Evolutionary conservation across 768 basidiomycete genomes (phyloP).

Genomic region (Tulasnella sp.): DNA sequence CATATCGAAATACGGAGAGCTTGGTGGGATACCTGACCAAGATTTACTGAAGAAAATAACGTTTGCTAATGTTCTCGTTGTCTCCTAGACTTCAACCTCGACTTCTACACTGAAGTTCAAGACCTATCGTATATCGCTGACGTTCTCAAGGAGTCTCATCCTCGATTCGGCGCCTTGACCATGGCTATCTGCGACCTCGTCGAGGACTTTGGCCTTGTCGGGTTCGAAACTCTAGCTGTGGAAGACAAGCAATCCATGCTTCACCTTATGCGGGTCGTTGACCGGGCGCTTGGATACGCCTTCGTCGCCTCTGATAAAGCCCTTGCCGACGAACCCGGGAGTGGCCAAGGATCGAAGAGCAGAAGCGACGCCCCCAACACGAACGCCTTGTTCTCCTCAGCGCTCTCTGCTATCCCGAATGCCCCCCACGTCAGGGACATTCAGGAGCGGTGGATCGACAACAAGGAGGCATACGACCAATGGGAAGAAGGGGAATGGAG

Average conservation of each 20-base stretch:
- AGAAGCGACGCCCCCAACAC: conserved; percentile 52
- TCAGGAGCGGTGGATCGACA: conserved; percentile 93
- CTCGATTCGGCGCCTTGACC: conserved; percentile 74
- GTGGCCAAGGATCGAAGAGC: conserved; percentile 37
- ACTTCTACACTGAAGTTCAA: conserved; percentile 97
- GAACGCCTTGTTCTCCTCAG: conserved; percentile 60
- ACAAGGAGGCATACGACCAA: conserved; percentile 74
- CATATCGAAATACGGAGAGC: conserved; percentile 82
- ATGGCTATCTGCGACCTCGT: conserved; percentile 88
- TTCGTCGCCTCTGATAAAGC: conserved; percentile 55
- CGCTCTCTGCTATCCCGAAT: conserved; percentile 41
- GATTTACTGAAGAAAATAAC: background rate
- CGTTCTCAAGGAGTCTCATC: conserved; percentile 59
- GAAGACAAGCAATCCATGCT: conserved; percentile 98
- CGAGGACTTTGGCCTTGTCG: conserved; percentile 88
- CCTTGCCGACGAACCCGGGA: conserved; percentile 37
- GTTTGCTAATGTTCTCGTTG: background rate
- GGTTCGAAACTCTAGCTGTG: conserved; percentile 94
- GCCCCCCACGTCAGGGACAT: conserved; percentile 57
- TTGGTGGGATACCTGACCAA: conserved; percentile 54
- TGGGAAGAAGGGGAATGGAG: conserved; percentile 75
- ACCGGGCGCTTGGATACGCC: conserved; percentile 88
- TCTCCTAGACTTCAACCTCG: conserved; percentile 83
- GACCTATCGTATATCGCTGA: conserved; percentile 86
- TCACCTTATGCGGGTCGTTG: conserved; percentile 74